Evolutionary conservation across 805 yeast genomes (phyloP).

Genomic region (Candida anglica): DNA sequence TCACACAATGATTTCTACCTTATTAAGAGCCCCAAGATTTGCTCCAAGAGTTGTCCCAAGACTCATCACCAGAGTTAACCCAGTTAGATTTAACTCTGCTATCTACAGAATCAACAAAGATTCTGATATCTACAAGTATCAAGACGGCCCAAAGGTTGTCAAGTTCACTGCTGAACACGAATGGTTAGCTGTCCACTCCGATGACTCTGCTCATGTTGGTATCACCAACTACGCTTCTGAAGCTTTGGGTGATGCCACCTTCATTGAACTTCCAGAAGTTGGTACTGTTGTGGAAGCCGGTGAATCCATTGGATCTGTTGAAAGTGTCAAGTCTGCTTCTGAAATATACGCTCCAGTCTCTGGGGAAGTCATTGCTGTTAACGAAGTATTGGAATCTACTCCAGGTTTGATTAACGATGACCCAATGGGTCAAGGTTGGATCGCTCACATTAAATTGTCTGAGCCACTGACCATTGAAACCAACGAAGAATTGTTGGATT

Average conservation of each 20-base stretch:
- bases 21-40: conserved; percentile 4
- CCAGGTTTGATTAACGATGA: conserved; percentile 83
- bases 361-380: conserved; percentile 73
- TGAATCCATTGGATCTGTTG: conserved; percentile 89
- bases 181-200: conserved; percentile 85
- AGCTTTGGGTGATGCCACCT: conserved; percentile 96
- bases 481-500: conserved; percentile 46
- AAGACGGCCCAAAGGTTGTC: conserved; percentile 43
- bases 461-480: conserved; percentile 32
- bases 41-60: conserved; percentile 1
- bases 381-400: conserved; percentile 56
- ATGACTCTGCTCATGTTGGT: conserved; percentile 81
- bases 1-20: conserved; percentile 2
- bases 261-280: conserved; percentile 80
- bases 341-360: conserved; percentile 87
- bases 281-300: conserved; percentile 61
- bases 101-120: conserved; percentile 33
- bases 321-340: conserved; percentile 89
- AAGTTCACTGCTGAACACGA: conserved; percentile 89
- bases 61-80: background rate
- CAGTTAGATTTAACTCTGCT: conserved; percentile 21
- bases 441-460: conserved; percentile 66
- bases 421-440: conserved; percentile 94
- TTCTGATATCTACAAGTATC: conserved; percentile 36
- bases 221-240: conserved; percentile 94